phyloP scores from a whole-genome alignment of 2,329 filamentous ascomycete genomes.

The Atkinsonella texensis region DNA sequence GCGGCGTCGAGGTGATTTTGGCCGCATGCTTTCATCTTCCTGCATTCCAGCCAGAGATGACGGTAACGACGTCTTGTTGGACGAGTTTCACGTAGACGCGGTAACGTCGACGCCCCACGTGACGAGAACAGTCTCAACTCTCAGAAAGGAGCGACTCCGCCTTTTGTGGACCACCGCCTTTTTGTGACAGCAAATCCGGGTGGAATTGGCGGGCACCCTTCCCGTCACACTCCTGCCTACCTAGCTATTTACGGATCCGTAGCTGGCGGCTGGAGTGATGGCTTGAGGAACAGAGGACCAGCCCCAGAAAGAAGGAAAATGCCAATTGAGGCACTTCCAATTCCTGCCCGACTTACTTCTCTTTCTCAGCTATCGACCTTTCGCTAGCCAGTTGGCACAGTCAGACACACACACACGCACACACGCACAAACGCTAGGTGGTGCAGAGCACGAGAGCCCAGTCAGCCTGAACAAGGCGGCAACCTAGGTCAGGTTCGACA shows the following conservation, averaged over 20 bases:
- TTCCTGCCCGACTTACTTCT: background rate
- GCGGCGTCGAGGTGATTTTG: background rate
- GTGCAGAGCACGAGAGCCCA: background rate
- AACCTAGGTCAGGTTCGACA: background rate
- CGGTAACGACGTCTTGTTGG: background rate
- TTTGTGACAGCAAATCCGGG: background rate
- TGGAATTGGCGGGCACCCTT: background rate
- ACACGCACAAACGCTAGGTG: background rate
- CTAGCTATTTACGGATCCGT: too few relatives aligned
- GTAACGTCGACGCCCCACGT: conserved; percentile 3
- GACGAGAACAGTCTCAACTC: background rate
- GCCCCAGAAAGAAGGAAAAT: background rate
- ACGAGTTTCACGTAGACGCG: background rate
- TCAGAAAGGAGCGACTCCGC: background rate
- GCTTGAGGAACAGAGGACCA: background rate
- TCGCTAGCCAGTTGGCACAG: background rate
- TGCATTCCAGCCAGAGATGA: background rate
- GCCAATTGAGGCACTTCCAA: background rate
- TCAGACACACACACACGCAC: background rate
- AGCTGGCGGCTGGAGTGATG: background rate
- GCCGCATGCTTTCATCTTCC: background rate
- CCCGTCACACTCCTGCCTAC: background rate
- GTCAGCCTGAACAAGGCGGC: background rate
- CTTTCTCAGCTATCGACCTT: background rate
- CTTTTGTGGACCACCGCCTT: background rate